Evolutionary conservation across 2,329 filamentous ascomycete genomes (phyloP).

Genomic region (Fusarium dimerum): DNA sequence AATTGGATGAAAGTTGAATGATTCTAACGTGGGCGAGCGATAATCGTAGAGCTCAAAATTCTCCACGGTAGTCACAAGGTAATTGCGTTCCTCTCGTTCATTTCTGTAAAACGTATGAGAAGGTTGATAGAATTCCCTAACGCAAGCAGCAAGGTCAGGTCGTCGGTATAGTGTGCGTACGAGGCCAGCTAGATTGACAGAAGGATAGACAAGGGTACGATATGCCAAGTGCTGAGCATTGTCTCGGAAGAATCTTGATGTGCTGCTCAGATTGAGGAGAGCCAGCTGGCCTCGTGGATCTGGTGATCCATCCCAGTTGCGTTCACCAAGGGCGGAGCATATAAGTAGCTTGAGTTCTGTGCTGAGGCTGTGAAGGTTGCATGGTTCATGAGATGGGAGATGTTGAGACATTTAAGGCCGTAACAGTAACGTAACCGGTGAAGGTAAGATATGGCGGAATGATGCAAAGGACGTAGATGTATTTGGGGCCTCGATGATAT

Average conservation of each 20-base stretch:
- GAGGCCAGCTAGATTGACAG: not conserved
- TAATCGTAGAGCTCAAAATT: not conserved
- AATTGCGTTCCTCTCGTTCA: not conserved
- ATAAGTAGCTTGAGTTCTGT: slow-evolving; percentile 1
- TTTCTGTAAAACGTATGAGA: not conserved
- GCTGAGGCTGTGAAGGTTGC: too few relatives aligned
- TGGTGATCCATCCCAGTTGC: not conserved
- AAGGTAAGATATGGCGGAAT: too few relatives aligned
- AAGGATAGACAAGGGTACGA: not conserved
- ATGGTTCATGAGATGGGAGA: too few relatives aligned
- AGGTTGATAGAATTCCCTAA: slow-evolving; percentile 1
- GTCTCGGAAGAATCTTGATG: not conserved
- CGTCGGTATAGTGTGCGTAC: not conserved
- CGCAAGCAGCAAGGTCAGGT: not conserved
- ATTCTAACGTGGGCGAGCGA: not conserved
- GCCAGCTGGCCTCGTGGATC: not conserved
- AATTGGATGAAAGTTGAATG: not conserved
- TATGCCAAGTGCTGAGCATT: slow-evolving; percentile 3
- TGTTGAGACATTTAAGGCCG: too few relatives aligned
- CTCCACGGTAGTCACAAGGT: not conserved
- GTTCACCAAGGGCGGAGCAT: not conserved
- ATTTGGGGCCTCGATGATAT: too few relatives aligned
- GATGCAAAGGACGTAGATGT: too few relatives aligned
- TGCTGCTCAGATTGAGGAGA: not conserved
- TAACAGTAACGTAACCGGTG: too few relatives aligned